phyloP scores from a whole-genome alignment of 31 red algal genomes.

The Odonthalia washingtoniensis region DNA sequence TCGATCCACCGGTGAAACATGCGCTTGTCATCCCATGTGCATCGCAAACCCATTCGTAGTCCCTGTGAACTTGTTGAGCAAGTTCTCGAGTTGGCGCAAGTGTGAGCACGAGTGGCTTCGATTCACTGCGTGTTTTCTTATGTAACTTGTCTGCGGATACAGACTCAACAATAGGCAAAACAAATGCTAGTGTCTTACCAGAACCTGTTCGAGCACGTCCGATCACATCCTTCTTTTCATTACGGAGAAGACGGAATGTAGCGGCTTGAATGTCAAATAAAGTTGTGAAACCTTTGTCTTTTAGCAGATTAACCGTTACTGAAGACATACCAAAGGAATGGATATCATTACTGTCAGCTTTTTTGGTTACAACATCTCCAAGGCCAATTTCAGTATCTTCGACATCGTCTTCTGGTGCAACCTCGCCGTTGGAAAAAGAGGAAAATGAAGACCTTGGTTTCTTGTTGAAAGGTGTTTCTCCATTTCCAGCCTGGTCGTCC shows the following conservation, averaged over 20 bases:
- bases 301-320: conserved; percentile 47
- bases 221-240: conserved; percentile 66
- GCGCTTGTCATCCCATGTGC: conserved; percentile 53
- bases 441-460: neutral
- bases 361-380: conserved; percentile 8
- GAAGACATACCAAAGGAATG: conserved; percentile 61
- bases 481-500: neutral
- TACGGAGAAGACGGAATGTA: conserved; percentile 72
- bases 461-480: conserved; percentile 5
- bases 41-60: conserved; percentile 66
- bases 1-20: conserved; percentile 78
- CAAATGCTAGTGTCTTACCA: conserved; percentile 94
- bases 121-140: conserved; percentile 12
- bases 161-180: conserved; percentile 79
- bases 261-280: conserved; percentile 92
- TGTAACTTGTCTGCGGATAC: conserved; percentile 43
- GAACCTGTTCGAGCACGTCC: conserved; percentile 80
- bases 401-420: conserved; percentile 25
- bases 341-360: conserved; percentile 39
- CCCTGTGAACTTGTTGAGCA: conserved; percentile 78
- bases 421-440: neutral
- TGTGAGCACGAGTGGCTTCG: conserved; percentile 68
- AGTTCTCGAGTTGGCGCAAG: conserved; percentile 85
- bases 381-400: conserved; percentile 60
- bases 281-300: conserved; percentile 59